Evolutionary conservation across 371 early-diverging fungal genomes (phyloP).

Genomic region (Rhizoclosmatium hyalinum): DNA sequence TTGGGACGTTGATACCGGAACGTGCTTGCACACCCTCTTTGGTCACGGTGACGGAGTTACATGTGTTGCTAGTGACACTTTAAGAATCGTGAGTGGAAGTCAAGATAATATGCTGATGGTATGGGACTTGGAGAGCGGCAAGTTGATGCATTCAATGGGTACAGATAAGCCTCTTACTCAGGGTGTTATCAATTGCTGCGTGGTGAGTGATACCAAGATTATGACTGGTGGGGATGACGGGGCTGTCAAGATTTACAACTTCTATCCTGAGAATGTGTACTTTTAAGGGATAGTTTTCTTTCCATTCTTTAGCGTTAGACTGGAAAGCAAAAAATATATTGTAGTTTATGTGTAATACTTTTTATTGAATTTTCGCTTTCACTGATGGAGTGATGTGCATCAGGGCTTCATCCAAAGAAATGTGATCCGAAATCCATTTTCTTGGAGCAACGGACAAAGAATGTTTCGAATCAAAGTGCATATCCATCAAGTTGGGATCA

Average conservation of each 20-base stretch:
- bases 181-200: slow-evolving; percentile 66
- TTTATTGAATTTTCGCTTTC: neutral
- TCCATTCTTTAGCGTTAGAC: neutral
- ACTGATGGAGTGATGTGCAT: slow-evolving; percentile 7
- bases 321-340: neutral
- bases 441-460: slow-evolving; percentile 83
- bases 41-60: slow-evolving; percentile 94
- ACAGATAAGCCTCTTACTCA: slow-evolving; percentile 9
- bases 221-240: slow-evolving; percentile 87
- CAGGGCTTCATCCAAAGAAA: slow-evolving; percentile 35
- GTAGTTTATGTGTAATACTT: neutral
- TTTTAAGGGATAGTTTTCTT: neutral
- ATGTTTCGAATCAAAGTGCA: slow-evolving; percentile 86
- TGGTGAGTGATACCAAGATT: slow-evolving; percentile 86
- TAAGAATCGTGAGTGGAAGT: slow-evolving; percentile 90
- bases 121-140: slow-evolving; percentile 92
- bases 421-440: slow-evolving; percentile 34
- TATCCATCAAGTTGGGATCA: slow-evolving; percentile 86
- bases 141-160: slow-evolving; percentile 74
- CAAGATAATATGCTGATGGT: slow-evolving; percentile 90
- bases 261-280: slow-evolving; percentile 51
- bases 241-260: slow-evolving; percentile 79
- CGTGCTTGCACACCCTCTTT: slow-evolving; percentile 81
- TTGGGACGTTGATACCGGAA: slow-evolving; percentile 77
- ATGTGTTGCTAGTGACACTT: slow-evolving; percentile 85